These are phyloP conservation scores for Camellia oleifera DNA, from an alignment of 179 eudicot species.

Conservation along the genomic window DNA sequence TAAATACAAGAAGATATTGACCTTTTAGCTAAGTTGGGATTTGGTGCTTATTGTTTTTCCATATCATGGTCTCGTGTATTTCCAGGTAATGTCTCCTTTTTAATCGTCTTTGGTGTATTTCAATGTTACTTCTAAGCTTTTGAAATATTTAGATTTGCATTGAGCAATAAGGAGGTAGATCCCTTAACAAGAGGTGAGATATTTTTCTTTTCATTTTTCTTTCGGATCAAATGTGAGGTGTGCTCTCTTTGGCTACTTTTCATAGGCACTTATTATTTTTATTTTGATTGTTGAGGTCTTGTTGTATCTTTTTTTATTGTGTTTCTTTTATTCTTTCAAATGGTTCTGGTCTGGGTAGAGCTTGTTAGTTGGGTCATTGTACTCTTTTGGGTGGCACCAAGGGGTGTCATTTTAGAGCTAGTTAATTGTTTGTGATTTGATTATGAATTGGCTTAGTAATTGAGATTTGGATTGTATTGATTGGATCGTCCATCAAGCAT, in stretches of 20 bases:
- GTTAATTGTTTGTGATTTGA: too few species aligned
- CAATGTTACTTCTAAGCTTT: conserved; percentile 1
- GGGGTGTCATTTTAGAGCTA: too few species aligned
- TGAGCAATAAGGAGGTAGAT: background rate
- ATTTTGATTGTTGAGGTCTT: background rate
- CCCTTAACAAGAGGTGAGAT: conserved; percentile 1
- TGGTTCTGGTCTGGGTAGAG: background rate
- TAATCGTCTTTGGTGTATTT: background rate
- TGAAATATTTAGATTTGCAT: background rate
- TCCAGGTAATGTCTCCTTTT: conserved; percentile 45
- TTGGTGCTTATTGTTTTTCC: conserved; percentile 69
- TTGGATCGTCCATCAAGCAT: background rate
- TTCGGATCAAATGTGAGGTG: conserved; percentile 1
- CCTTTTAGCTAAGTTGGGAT: conserved; percentile 68
- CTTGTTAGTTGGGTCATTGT: background rate
- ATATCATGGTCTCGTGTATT: conserved; percentile 79
- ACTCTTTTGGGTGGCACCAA: background rate
- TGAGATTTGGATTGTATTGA: background rate
- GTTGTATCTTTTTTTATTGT: background rate
- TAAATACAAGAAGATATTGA: conserved; percentile 63
- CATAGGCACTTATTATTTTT: too few species aligned
- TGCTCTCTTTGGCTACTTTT: conserved; percentile 1
- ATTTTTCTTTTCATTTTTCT: background rate
- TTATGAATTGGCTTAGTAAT: background rate
- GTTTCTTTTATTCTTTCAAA: background rate